phyloP scores from a whole-genome alignment of 768 basidiomycete species.

The Amanita inopinata region DNA sequence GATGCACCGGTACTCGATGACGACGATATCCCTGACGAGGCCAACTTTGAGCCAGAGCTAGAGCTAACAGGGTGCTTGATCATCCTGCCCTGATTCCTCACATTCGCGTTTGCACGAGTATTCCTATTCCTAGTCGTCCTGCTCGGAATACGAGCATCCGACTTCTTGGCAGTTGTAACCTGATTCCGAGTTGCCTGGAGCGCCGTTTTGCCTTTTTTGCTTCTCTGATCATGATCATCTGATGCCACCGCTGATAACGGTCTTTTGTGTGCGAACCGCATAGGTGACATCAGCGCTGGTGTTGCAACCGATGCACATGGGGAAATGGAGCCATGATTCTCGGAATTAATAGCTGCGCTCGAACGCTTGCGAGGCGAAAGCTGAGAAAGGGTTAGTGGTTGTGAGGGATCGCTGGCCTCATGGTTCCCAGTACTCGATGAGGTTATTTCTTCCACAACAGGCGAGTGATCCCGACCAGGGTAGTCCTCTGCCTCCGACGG shows the following conservation, averaged over 20 bases:
- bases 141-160: background rate
- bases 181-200: conserved; percentile 4
- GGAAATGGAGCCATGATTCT: conserved; percentile 8
- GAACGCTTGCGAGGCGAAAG: conserved; percentile 32
- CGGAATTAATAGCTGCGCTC: conserved; percentile 4
- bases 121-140: background rate
- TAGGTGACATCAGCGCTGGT: conserved; percentile 27
- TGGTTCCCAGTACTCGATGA: background rate
- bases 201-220: conserved; percentile 22
- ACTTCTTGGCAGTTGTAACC: conserved; percentile 1
- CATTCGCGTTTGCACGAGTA: background rate
- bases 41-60: conserved; percentile 9
- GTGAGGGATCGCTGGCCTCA: conserved; percentile 7
- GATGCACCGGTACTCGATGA: background rate
- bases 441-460: background rate
- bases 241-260: conserved; percentile 20
- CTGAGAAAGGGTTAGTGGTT: conserved; percentile 37
- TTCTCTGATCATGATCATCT: conserved; percentile 13
- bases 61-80: background rate
- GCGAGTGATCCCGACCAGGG: background rate
- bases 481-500: background rate
- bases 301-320: conserved; percentile 9
- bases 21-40: conserved; percentile 4
- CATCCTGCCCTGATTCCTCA: background rate
- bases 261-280: conserved; percentile 40